A percentile compares a stretch with the other conserved stretches of the same genome.
These are phyloP conservation scores for Colletotrichum scovillei DNA, from an alignment of 2,329 filamentous ascomycete genomes.

Conservation along the genomic window DNA sequence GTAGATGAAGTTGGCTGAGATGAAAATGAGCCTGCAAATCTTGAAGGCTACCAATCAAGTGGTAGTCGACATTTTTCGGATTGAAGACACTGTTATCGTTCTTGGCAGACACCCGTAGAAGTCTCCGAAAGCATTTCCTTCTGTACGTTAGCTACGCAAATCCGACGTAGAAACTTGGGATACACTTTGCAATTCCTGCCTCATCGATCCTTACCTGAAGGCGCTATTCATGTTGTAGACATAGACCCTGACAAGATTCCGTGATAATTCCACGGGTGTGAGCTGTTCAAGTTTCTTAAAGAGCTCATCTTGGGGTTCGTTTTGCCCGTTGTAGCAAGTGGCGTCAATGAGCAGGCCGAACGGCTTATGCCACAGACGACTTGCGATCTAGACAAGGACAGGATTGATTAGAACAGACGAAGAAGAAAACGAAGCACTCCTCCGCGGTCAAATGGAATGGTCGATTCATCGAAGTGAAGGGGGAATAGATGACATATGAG, in stretches of 20 bases:
- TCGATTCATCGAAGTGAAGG: not conserved
- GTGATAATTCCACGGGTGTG: constrained; percentile 70
- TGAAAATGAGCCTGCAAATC: constrained; percentile 76
- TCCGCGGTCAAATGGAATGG: not conserved
- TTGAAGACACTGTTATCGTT: constrained; percentile 73
- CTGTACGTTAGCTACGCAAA: not conserved
- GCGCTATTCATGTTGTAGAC: constrained; percentile 81
- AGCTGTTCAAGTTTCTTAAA: constrained; percentile 73
- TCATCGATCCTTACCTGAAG: constrained; percentile 61
- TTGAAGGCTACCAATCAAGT: constrained; percentile 72
- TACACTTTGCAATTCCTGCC: not conserved
- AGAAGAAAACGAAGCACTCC: not conserved
- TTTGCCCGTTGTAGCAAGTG: constrained; percentile 76
- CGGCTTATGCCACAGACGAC: constrained; percentile 75
- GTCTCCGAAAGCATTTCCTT: constrained; percentile 73
- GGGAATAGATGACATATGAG: not conserved
- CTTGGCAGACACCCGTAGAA: constrained; percentile 71
- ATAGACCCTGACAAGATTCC: constrained; percentile 71
- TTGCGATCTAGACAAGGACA: constrained; percentile 66
- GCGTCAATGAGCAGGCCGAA: constrained; percentile 77
- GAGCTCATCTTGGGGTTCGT: constrained; percentile 73
- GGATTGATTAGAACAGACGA: not conserved
- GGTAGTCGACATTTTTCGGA: constrained; percentile 73
- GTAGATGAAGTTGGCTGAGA: constrained; percentile 72
- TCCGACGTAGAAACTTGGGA: not conserved